phyloP scores from a whole-genome alignment of 1,139 yeast species.

The Diutina mesorugosa region DNA sequence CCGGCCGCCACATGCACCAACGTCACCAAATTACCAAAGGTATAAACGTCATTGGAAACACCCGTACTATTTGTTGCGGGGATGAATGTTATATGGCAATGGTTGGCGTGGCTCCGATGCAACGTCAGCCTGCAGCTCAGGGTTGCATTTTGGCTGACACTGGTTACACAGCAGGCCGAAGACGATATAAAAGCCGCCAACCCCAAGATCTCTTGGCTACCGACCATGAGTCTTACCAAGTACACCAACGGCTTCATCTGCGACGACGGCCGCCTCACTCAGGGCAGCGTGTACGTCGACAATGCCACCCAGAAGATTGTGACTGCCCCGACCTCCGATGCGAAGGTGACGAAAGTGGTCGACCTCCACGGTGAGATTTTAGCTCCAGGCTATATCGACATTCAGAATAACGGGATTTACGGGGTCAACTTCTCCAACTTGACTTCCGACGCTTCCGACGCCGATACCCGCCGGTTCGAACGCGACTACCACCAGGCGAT shows the following conservation, averaged over 20 bases:
- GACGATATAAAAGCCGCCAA: neutral
- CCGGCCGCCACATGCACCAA: too few species aligned
- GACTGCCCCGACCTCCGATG: slow-evolving; percentile 10
- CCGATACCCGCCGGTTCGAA: slow-evolving; percentile 19
- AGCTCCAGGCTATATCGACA: slow-evolving; percentile 51
- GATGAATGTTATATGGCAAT: too few species aligned
- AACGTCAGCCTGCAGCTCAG: neutral
- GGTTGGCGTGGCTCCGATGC: neutral
- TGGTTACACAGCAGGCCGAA: neutral
- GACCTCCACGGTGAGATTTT: slow-evolving; percentile 37
- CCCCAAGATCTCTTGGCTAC: neutral
- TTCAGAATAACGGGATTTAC: slow-evolving; percentile 50
- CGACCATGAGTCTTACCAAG: neutral
- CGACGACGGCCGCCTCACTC: slow-evolving; percentile 32
- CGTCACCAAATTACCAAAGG: too few species aligned
- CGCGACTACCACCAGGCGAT: slow-evolving; percentile 30
- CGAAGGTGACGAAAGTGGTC: slow-evolving; percentile 12
- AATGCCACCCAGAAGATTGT: slow-evolving; percentile 31
- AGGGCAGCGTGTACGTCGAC: slow-evolving; percentile 35
- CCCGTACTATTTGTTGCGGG: too few species aligned
- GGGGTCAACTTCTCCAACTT: slow-evolving; percentile 43
- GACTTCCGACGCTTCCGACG: slow-evolving; percentile 19
- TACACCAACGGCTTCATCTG: slow-evolving; percentile 42
- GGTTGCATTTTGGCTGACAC: neutral
- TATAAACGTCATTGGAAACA: too few species aligned